These are phyloP conservation scores for Hypocreales sp. DNA, from an alignment of 2,329 filamentous ascomycete genomes.

Conservation along the genomic window DNA sequence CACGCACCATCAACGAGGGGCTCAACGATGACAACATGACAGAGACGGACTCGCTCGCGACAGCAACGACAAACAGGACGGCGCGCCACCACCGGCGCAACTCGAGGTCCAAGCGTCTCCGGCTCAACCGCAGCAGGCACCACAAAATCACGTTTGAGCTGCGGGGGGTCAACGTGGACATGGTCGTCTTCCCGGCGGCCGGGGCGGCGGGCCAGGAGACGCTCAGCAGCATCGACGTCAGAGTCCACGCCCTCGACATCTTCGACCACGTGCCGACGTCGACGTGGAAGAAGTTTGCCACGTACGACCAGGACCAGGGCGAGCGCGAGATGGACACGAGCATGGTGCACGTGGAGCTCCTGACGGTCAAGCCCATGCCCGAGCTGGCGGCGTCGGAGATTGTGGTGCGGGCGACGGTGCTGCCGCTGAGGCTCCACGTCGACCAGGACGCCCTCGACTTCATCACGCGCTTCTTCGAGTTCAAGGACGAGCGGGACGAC, in stretches of 20 bases:
- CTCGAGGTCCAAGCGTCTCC: slow-evolving; percentile 35
- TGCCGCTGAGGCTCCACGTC: slow-evolving; percentile 82
- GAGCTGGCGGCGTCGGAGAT: slow-evolving; percentile 81
- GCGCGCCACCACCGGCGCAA: slow-evolving; percentile 19
- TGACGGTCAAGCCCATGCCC: slow-evolving; percentile 75
- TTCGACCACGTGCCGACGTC: slow-evolving; percentile 91
- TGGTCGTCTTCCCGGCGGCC: slow-evolving; percentile 60
- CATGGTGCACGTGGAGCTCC: slow-evolving; percentile 80
- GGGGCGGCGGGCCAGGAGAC: slow-evolving; percentile 50
- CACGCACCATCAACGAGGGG: slow-evolving; percentile 72
- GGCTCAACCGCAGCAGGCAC: slow-evolving; percentile 68
- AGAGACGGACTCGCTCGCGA: slow-evolving; percentile 80
- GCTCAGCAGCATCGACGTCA: slow-evolving; percentile 73
- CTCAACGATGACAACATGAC: slow-evolving; percentile 65
- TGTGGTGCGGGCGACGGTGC: slow-evolving; percentile 60
- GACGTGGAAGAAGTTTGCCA: slow-evolving; percentile 96
- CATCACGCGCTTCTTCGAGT: slow-evolving; percentile 93
- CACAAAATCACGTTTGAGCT: slow-evolving; percentile 96
- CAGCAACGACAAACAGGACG: slow-evolving; percentile 47
- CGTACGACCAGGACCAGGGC: slow-evolving; percentile 79
- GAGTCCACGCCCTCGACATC: slow-evolving; percentile 70
- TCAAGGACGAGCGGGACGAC: slow-evolving; percentile 61
- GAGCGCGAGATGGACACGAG: slow-evolving; percentile 71
- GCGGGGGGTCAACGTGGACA: slow-evolving; percentile 65
- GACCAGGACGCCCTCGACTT: slow-evolving; percentile 97